Base-by-base conservation (phyloP, 2,329 filamentous ascomycete species). In the Monilinia polystroma region DNA sequence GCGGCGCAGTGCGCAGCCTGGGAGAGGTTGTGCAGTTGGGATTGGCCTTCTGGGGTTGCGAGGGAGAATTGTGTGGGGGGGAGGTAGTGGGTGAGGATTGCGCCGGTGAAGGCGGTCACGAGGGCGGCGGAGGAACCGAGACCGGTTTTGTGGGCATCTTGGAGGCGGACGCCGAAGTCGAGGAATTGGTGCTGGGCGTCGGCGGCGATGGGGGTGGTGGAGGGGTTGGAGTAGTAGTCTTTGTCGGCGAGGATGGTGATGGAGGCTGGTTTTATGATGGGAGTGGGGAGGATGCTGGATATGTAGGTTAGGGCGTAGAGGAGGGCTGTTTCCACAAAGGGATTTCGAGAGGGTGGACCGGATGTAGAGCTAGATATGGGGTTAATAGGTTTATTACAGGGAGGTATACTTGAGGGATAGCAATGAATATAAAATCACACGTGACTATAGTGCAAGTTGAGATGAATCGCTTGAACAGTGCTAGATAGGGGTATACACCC, bases 1-100 rank as follows among this genome's bases (percentile, higher is more conserved):
- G 95, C 95, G 1, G 94, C 92, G 76, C 94, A 97, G 80, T 99
- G 95, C 4, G 92, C 90, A 1, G 91, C 91, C 81, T 99, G 95
- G 0, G 94, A 90, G 62, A 99, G 87, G 79, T 98, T 98, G 81
- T 99, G 95, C 64, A 97, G 84, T 60, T 84, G 85, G 38, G 81
- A 81, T 71, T 83, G 83, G 62, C 87, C 86, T 0, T 79, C 71
- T 0, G 82, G 79, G 57, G 83, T 81, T 58, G 78, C 55, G 64
- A 93, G 75, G 78, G 88, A 81, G 76, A 91, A 90, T 16, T 79
- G 73, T 18, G 77, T 71, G 26, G 66, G 71, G 4, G 87, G 85
- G 26, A 93, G 83, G 80, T 93, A 93, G 80, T 93, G 88, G n/a
- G 82, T 80, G 41, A 96, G 84, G 3, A 96, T 80, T 1, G 91